phyloP scores from a whole-genome alignment of 2,329 filamentous ascomycete genomes.

The Fusarium compactum region DNA sequence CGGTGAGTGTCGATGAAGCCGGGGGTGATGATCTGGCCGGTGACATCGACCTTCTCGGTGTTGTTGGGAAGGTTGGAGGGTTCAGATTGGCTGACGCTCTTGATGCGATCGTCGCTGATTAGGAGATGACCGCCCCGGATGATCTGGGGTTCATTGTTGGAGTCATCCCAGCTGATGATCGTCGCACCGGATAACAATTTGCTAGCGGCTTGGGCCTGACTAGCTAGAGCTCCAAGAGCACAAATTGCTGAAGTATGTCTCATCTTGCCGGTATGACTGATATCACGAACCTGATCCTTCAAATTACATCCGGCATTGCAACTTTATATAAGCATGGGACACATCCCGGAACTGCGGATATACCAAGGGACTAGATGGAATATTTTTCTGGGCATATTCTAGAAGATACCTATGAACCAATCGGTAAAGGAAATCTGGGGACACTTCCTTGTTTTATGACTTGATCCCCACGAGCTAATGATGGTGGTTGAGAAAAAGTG shows the following conservation, averaged over 20 bases:
- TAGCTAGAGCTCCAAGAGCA: not conserved
- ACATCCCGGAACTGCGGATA: not conserved
- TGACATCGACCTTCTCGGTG: slow-evolving; percentile 60
- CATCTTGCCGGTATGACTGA: not conserved
- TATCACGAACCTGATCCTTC: not conserved
- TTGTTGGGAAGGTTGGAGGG: slow-evolving; percentile 12
- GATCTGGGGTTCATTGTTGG: not conserved
- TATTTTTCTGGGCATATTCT: not conserved
- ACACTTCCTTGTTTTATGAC: not conserved
- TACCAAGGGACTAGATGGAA: not conserved
- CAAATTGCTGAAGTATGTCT: not conserved
- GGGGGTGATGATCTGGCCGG: slow-evolving; percentile 64
- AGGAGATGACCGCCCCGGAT: slow-evolving; percentile 15
- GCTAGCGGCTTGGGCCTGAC: not conserved
- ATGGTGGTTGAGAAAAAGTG: not conserved
- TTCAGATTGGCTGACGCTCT: slow-evolving; percentile 1
- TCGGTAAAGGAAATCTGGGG: not conserved
- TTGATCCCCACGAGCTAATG: not conserved
- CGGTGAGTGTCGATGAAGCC: slow-evolving; percentile 70
- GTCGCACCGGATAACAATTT: slow-evolving; percentile 29
- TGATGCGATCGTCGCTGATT: slow-evolving; percentile 11
- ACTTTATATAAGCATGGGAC: not conserved
- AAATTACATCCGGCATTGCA: too few species aligned
- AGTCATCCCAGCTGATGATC: slow-evolving; percentile 31
- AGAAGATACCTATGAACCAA: not conserved